Evolutionary conservation across 176 grass and related monocot genomes (phyloP).

Genomic region (Aegilops sharonensis): DNA sequence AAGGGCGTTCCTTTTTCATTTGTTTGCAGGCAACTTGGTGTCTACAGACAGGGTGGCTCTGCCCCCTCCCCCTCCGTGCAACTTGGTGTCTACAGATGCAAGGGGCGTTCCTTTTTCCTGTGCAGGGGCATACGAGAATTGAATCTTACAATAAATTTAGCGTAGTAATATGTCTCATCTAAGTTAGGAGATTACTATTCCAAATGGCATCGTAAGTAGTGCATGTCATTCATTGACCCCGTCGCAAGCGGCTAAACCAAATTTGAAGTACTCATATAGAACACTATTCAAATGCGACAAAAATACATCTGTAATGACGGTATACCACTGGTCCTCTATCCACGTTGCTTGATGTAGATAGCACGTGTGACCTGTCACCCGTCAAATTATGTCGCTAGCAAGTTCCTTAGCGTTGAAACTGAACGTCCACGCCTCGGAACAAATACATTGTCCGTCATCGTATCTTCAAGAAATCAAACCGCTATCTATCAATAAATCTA

Average conservation of each 20-base stretch:
- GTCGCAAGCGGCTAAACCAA: not conserved
- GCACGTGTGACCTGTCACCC: not conserved
- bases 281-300: not conserved
- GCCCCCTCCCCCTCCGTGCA: too few relatives aligned
- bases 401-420: not conserved
- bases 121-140: not conserved
- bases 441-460: not conserved
- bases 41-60: too few relatives aligned
- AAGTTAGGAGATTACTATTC: not conserved
- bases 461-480: not conserved
- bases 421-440: not conserved
- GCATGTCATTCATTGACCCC: not conserved
- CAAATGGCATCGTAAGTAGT: not conserved
- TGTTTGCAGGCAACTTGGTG: too few relatives aligned
- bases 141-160: not conserved
- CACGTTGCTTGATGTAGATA: not conserved
- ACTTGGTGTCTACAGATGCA: not conserved
- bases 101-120: not conserved
- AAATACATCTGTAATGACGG: not conserved
- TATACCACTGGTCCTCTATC: not conserved
- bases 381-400: not conserved
- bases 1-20: too few relatives aligned
- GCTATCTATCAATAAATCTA: not conserved
- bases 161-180: not conserved
- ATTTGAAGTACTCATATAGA: not conserved